Base-by-base conservation (phyloP, 345 rosid genomes). In the Sapria himalayana region DNA sequence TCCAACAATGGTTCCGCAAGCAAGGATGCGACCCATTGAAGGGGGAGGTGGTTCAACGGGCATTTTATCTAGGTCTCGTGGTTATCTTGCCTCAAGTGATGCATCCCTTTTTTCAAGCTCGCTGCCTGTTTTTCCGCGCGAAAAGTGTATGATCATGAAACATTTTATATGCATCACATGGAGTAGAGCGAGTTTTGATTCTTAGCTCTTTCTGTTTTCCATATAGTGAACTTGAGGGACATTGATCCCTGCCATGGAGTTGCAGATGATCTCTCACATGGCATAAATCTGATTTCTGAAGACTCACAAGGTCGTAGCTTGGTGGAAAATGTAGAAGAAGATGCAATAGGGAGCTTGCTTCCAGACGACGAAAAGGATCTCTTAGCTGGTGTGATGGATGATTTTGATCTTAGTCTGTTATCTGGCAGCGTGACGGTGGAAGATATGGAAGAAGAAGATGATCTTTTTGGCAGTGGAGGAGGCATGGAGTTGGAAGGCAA, bases 351-450 rank as follows among this genome's bases (percentile, higher is more conserved):
- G 27, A 48, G 41, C 51, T 53, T 58, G 46, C 77, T 78, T 61
- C 84, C 84, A 18, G 79, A 58, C 53, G 82, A 78, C 49, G 92
- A 74, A 55, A 61, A 69, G 24, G 65, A 69, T 46, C 92, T 74
- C 55, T 53, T 78, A 13, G 66, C 80, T 38, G 81, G 78, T 25
- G 35, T 78, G 33, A 72, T 63, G 69, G 80, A 74, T 52, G 92
- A 78, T 50, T 58, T 78, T 48, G 76, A 78, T 54, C 55, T 74
- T 7, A 65, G 59, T 46, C 43, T 71, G 16, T 46, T 74, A 58
- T 85, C 81, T 25, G 51, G 40, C 55, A 52, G 70, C 11, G 25
- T 74, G 35, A 82, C 69, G 53, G 25, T 74, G 35, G 89, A 71
- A 51, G 92, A 75, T 49, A 50, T 70, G 49, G 84, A 74, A 44